Base-by-base conservation (phyloP, 805 yeast species). In the Candida maris region DNA sequence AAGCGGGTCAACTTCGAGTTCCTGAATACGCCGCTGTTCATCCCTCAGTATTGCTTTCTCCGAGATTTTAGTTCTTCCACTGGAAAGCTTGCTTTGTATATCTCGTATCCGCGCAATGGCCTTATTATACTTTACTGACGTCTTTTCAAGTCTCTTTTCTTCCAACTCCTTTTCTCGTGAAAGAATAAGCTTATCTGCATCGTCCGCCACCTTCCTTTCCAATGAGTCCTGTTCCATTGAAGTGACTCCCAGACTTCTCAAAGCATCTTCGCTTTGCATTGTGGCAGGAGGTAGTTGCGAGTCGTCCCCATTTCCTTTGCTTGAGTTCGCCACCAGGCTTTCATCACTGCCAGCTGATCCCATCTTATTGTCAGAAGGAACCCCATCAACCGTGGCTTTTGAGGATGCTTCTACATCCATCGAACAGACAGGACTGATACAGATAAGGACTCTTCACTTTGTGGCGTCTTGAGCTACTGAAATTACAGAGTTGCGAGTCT, bases 221-320 rank as follows among this genome's bases (percentile, higher is more conserved):
- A 91, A 60, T 6, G 80, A 79, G 35, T 75, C 79, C 57, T 93
- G 97, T 49, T 85, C 88, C 40, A 87, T 78, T 3, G 86, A 65
- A 49, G 68, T 68, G 19, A 85, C 78, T 1, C 77, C 79, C 15
- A 75, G 48, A 3, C 62, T 53, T 16, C 57, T 54, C 22, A 71
- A 51, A 1, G 57, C 50, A 13, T 45, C 23, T 19, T 34, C 15
- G 16, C 35, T 32, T n/a, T 33, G 19, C 15, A 34, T 38, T 13
- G 37, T 25, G 8, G 12, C 12, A 21, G 24, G 24, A 12, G 24
- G n/a, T n/a, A n/a, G n/a, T n/a, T n/a, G n/a, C n/a, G n/a, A n/a
- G n/a, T n/a, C n/a, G n/a, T n/a, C n/a, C n/a, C n/a, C n/a, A n/a
- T n/a, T n/a, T n/a, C n/a, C n/a, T n/a, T n/a, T n/a, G n/a, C n/a